Evolutionary conservation across 106 monocot species (phyloP).

Genomic region (Amphibolis antarctica): DNA sequence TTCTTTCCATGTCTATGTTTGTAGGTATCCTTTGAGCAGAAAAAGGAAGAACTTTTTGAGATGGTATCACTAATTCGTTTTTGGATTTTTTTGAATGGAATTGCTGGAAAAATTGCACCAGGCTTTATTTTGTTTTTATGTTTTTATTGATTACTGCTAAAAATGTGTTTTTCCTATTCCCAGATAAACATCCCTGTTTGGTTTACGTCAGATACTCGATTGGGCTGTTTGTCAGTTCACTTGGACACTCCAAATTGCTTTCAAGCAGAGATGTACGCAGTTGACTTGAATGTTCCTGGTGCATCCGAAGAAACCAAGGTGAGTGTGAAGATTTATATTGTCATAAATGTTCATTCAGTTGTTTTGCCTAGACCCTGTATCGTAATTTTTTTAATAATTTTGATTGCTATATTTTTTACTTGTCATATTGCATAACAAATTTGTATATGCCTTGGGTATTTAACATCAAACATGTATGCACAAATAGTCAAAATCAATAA

Average conservation of each 20-base stretch:
- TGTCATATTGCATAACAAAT: too few species aligned
- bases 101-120: background rate
- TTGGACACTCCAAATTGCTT: constrained; percentile 96
- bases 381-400: too few species aligned
- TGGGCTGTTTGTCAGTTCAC: constrained; percentile 86
- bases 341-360: too few species aligned
- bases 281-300: constrained; percentile 60
- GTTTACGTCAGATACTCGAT: constrained; percentile 88
- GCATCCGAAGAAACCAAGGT: constrained; percentile 81
- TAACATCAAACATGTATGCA: too few species aligned
- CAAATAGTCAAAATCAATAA: too few species aligned
- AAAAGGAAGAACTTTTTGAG: constrained; percentile 95
- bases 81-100: background rate
- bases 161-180: constrained; percentile 5
- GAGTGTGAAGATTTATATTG: background rate
- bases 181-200: constrained; percentile 94
- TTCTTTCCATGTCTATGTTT: constrained; percentile 1
- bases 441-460: too few species aligned
- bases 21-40: constrained; percentile 89
- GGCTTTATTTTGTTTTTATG: background rate
- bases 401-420: too few species aligned
- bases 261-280: constrained; percentile 92
- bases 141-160: too few species aligned
- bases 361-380: too few species aligned
- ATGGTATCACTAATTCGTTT: constrained; percentile 34